These are phyloP conservation scores for Leccinum broughii DNA, from an alignment of 768 basidiomycete genomes.

Conservation along the genomic window DNA sequence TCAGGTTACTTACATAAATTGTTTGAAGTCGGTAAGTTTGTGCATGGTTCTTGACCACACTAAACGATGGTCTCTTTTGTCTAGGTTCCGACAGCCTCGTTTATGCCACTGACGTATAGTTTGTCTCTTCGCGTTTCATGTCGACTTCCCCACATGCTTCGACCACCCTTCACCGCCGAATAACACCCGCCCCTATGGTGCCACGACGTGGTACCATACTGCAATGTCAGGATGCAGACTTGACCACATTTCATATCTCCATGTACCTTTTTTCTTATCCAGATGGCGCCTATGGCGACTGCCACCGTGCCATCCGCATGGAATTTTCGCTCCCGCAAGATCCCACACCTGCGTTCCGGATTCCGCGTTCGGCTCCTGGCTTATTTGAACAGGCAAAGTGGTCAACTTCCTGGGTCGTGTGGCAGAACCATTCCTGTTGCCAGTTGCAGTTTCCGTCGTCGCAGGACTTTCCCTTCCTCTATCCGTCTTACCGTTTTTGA, in stretches of 20 bases:
- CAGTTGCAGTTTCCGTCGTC: constrained; percentile 20
- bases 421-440: constrained; percentile 11
- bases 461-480: constrained; percentile 1
- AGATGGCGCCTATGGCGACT: background rate
- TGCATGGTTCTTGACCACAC: constrained; percentile 1
- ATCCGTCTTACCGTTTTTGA: constrained; percentile 16
- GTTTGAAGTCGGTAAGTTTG: constrained; percentile 1
- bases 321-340: background rate
- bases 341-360: constrained; percentile 5
- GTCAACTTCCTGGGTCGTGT: constrained; percentile 14
- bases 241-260: constrained; percentile 4
- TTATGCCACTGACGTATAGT: constrained; percentile 22
- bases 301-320: background rate
- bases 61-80: constrained; percentile 8
- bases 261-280: constrained; percentile 1
- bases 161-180: constrained; percentile 24
- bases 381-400: constrained; percentile 9
- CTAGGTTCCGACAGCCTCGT: constrained; percentile 8
- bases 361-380: background rate
- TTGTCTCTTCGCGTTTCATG: constrained; percentile 21
- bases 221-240: constrained; percentile 5
- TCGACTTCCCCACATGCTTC: constrained; percentile 26
- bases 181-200: background rate
- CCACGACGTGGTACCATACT: constrained; percentile 2
- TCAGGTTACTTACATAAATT: background rate